Conservation (phyloP, 805 yeast species). For the Diddensiella santjacobensis region DNA sequence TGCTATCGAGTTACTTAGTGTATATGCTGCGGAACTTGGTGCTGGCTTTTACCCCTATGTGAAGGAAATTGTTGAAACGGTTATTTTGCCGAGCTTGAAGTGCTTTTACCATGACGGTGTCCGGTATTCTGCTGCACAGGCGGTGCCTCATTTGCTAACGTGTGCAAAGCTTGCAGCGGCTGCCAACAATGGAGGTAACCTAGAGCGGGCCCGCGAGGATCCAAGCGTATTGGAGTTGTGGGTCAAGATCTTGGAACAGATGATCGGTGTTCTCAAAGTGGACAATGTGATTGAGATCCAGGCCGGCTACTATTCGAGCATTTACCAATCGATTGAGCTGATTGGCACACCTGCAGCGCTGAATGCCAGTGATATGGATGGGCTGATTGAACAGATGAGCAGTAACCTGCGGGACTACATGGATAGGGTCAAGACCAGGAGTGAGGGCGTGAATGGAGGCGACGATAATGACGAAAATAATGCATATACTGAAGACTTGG, state of each 20-base stretch:
- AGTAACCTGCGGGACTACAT: constrained; percentile 62
- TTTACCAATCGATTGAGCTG: constrained; percentile 60
- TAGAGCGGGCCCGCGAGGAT: constrained; percentile 31
- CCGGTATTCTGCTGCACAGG: constrained; percentile 81
- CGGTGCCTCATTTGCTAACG: constrained; percentile 71
- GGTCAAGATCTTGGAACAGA: constrained; percentile 62
- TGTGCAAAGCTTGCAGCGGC: constrained; percentile 53
- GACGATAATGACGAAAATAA: constrained; percentile 48
- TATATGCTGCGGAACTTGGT: constrained; percentile 80
- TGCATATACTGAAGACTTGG: constrained; percentile 83
- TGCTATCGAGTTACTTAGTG: constrained; percentile 82
- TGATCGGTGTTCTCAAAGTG: constrained; percentile 60
- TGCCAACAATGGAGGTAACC: constrained; percentile 48
- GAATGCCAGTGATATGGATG: constrained; percentile 49
- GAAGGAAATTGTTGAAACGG: constrained; percentile 67
- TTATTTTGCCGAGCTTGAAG: constrained; percentile 83
- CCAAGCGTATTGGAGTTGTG: constrained; percentile 64
- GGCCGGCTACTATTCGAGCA: constrained; percentile 70
- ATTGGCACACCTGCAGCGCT: constrained; percentile 54
- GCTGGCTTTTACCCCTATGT: constrained; percentile 82
- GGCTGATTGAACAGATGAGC: constrained; percentile 56
- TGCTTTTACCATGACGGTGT: constrained; percentile 94
- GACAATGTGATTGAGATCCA: constrained; percentile 84
- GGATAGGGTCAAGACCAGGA: constrained; percentile 57
- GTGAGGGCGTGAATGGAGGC: constrained; percentile 14